A percentile compares a stretch with the other conserved stretches of the same genome.
Conservation (phyloP, 148 eudicot species). For the Vaccinium macrocarpon region DNA sequence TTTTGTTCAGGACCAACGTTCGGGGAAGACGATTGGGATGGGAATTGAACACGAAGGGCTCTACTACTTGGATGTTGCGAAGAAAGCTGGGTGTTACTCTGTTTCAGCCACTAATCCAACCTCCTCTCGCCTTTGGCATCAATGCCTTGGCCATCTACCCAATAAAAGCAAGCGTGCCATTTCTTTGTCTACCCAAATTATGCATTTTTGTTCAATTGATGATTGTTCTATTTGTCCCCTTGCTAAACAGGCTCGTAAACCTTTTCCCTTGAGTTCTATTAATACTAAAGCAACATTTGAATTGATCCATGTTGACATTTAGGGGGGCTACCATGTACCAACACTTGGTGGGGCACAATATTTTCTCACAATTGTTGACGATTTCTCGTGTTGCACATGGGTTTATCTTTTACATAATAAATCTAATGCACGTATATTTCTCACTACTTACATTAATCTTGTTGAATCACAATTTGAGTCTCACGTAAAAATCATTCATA, state of each 20-base stretch:
- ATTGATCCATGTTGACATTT: constrained; percentile 11
- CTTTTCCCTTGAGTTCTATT: background rate
- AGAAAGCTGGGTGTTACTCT: background rate
- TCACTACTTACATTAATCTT: background rate
- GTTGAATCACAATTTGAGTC: background rate
- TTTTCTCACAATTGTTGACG: background rate
- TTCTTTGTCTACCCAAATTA: background rate
- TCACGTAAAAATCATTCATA: background rate
- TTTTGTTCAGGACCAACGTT: constrained; percentile 4
- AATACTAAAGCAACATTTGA: background rate
- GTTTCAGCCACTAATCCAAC: background rate
- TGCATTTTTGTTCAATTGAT: background rate
- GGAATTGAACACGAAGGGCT: constrained; percentile 5
- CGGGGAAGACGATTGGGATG: constrained; percentile 15
- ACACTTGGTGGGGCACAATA: background rate
- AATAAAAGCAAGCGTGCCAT: background rate
- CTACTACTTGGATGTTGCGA: too few species aligned
- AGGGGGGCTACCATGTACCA: background rate
- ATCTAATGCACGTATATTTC: background rate
- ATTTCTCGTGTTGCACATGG: constrained; percentile 2
- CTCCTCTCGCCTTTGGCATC: background rate
- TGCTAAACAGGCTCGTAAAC: background rate
- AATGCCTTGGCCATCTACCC: constrained; percentile 4
- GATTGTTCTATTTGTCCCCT: background rate
- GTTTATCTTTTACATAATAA: background rate